These are phyloP conservation scores for Cutaneotrichosporon sp. DNA, from an alignment of 1,284 basidiomycete genomes.

Conservation along the genomic window DNA sequence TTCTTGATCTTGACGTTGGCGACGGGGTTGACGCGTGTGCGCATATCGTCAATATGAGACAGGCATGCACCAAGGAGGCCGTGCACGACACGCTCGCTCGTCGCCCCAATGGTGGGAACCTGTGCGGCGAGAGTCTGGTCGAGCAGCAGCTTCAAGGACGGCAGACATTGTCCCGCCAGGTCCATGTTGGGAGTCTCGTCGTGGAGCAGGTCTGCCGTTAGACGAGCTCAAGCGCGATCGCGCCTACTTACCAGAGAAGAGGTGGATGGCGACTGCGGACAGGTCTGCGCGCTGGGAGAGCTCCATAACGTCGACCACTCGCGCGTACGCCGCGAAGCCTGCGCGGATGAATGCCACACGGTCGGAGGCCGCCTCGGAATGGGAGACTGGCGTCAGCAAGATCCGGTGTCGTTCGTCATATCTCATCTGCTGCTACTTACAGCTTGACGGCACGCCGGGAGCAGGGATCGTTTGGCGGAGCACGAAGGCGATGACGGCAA, in stretches of 20 bases:
- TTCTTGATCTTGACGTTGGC: constrained; percentile 81
- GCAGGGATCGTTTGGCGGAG: constrained; percentile 65
- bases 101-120: constrained; percentile 31
- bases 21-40: constrained; percentile 70
- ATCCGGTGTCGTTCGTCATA: neutral
- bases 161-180: constrained; percentile 69
- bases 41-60: constrained; percentile 83
- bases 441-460: constrained; percentile 55
- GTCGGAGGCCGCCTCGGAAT: constrained; percentile 54
- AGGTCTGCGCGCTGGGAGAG: constrained; percentile 58
- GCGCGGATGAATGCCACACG: constrained; percentile 62
- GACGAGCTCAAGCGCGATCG: neutral
- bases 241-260: constrained; percentile 63
- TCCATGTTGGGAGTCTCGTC: constrained; percentile 76
- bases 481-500: constrained; percentile 60
- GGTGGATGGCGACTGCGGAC: constrained; percentile 69
- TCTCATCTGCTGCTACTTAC: constrained; percentile 51
- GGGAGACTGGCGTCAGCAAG: constrained; percentile 16
- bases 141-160: constrained; percentile 69
- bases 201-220: constrained; percentile 65
- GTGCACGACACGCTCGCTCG: constrained; percentile 60
- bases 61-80: constrained; percentile 80
- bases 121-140: constrained; percentile 50
- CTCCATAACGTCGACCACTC: constrained; percentile 61
- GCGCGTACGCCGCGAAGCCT: constrained; percentile 63